Evolutionary conservation across 768 basidiomycete genomes (phyloP).

Genomic region (Tricholoma furcatifolium): DNA sequence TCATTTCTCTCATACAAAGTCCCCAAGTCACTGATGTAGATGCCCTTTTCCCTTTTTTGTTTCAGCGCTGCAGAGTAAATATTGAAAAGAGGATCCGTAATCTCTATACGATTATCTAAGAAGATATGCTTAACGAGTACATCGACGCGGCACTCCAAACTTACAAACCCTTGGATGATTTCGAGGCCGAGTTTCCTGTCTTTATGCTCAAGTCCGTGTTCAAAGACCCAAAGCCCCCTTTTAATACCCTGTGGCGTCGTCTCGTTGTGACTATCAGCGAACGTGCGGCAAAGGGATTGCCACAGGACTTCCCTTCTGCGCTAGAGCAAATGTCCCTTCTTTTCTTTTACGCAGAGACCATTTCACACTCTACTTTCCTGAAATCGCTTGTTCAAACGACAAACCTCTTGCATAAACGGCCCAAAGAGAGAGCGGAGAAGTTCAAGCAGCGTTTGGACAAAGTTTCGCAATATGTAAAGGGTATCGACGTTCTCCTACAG

Average conservation of each 20-base stretch:
- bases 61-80: neutral
- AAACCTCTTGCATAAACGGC: neutral
- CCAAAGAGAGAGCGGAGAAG: neutral
- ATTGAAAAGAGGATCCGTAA: neutral
- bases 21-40: neutral
- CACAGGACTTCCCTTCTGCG: neutral
- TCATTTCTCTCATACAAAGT: neutral
- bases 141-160: neutral
- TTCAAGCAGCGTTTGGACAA: neutral
- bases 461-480: neutral
- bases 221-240: neutral
- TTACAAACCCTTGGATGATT: neutral
- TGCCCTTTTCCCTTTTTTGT: neutral
- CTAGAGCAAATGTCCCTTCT: neutral
- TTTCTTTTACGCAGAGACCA: neutral
- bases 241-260: neutral
- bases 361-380: neutral
- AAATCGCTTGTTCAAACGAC: neutral
- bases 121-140: neutral
- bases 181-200: neutral
- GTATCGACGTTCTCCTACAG: neutral
- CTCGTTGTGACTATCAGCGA: neutral
- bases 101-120: neutral
- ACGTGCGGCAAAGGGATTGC: neutral
- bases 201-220: neutral